Percentiles rank a stretch among this genome's conserved stretches.
These are phyloP conservation scores for Apodospora peruviana DNA, from an alignment of 495 filamentous ascomycete genomes.

Conservation along the genomic window DNA sequence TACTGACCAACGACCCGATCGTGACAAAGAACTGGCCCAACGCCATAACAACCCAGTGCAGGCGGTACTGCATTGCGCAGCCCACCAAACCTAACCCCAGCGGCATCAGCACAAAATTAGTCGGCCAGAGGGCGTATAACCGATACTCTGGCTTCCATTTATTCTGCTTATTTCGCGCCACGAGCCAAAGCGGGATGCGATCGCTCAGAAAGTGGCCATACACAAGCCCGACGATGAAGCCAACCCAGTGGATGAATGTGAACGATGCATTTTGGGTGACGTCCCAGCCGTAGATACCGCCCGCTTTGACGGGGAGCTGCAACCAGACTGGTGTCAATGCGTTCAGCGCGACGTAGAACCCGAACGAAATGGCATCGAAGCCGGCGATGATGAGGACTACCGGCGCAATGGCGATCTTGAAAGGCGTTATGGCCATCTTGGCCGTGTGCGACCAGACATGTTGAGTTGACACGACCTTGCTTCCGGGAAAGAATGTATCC, in stretches of 20 bases:
- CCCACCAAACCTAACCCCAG: slow-evolving; percentile 47
- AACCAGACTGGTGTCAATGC: slow-evolving; percentile 35
- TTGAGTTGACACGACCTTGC: not conserved
- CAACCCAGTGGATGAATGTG: slow-evolving; percentile 46
- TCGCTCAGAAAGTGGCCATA: slow-evolving; percentile 43
- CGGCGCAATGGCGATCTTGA: slow-evolving; percentile 41
- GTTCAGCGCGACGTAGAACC: slow-evolving; percentile 36
- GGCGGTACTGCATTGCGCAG: slow-evolving; percentile 39
- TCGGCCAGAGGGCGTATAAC: slow-evolving; percentile 41
- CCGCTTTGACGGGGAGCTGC: slow-evolving; percentile 33
- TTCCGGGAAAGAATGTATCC: slow-evolving; percentile 37
- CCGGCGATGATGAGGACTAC: slow-evolving; percentile 38
- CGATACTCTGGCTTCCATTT: slow-evolving; percentile 50
- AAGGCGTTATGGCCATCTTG: slow-evolving; percentile 26
- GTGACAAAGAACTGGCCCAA: slow-evolving; percentile 40
- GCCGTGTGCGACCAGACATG: slow-evolving; percentile 5
- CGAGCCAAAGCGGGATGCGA: slow-evolving; percentile 37
- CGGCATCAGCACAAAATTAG: slow-evolving; percentile 40
- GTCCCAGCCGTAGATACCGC: slow-evolving; percentile 46
- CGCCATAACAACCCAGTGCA: slow-evolving; percentile 45
- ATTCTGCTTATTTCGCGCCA: slow-evolving; percentile 26
- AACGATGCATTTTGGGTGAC: slow-evolving; percentile 42
- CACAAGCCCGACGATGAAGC: slow-evolving; percentile 34
- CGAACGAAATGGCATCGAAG: slow-evolving; percentile 42
- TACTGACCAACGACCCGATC: slow-evolving; percentile 31